Evolutionary conservation across 2,329 filamentous ascomycete genomes (phyloP), one percentile per base, ranked within the genome.

Genomic region (Rhytidhysteron rufulum): DNA sequence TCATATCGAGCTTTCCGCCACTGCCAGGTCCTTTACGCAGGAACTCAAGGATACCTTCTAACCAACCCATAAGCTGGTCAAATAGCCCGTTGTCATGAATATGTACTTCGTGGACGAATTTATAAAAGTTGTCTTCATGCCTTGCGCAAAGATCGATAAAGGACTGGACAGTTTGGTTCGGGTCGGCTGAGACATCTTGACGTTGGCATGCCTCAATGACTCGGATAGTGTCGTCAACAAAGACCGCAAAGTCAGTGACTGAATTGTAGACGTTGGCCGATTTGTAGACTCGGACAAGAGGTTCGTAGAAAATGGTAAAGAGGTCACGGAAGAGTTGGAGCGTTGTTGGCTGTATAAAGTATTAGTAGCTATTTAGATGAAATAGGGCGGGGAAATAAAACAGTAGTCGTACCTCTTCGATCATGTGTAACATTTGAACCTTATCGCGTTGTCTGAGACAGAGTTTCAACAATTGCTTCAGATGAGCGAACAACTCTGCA

Each of bases 261-360:
- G 87, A 94, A 72, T 83, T 93, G 74, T 97, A 97, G 19, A 98
- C 91, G 55, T 97, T 98, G 49, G 93, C 93, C 16, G 90, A 95
- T 69, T 97, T 98, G 75, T 98, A 98, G 0, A 98, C 93, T 34
- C 93, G 80, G 13, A 98, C 88, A 17, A 98, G 81, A 0, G 93
- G 93, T 62, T 98, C 93, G 68, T 98, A 98, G 71, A 98, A 98
- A 61, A 98, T 97, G 24, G 89, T 95, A 65, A 98, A 97, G 18
- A 98, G 77, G 58, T 98, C 93, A 34, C 89, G 82, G 77, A 98
- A 93, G 20, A 98, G 77, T 60, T 94, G 86, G n/a, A 98, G 75
- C 0, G 93, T 97, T n/a, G 91, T 90, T 0, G 93, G 88, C 70
- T 73, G 37, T 42, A 10, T 5, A 24, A 17, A 3, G 1, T 29